These are phyloP conservation scores for Wallacemonas rigidus DNA, from an alignment of 208 protist species.

Conservation along the genomic window DNA sequence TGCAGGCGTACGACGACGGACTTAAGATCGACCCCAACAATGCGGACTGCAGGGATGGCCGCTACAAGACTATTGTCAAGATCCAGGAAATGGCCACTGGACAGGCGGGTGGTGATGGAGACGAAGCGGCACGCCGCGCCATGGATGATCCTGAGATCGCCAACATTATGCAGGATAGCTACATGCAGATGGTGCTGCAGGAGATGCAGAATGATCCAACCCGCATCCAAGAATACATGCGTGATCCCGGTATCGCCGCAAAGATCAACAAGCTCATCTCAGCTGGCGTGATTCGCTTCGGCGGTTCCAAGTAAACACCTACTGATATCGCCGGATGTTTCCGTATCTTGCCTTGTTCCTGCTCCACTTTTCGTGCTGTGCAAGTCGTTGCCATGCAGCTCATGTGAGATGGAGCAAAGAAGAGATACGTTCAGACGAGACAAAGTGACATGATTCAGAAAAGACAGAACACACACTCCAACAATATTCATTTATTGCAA, in stretches of 20 bases:
- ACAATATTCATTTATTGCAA: background rate
- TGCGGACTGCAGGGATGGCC: constrained; percentile 88
- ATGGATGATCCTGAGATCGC: constrained; percentile 96
- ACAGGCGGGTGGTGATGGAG: constrained; percentile 65
- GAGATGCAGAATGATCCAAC: constrained; percentile 92
- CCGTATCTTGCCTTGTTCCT: too few species aligned
- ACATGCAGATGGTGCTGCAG: constrained; percentile 91
- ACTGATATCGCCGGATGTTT: too few species aligned
- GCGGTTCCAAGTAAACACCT: constrained; percentile 22
- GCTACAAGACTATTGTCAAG: constrained; percentile 88
- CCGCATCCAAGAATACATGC: constrained; percentile 92
- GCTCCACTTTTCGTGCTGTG: too few species aligned
- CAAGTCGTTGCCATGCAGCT: too few species aligned
- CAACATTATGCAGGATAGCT: constrained; percentile 90
- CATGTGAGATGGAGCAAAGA: too few species aligned
- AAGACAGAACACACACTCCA: background rate
- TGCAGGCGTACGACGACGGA: constrained; percentile 95
- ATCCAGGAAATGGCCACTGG: constrained; percentile 91
- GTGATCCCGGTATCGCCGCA: constrained; percentile 83
- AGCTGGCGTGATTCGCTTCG: constrained; percentile 95
- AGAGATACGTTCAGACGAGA: background rate
- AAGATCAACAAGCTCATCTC: constrained; percentile 97
- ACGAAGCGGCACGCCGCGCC: constrained; percentile 89
- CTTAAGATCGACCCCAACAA: constrained; percentile 93
- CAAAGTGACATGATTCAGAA: background rate